These are phyloP conservation scores for Echinochloa phyllopogon DNA, from an alignment of 176 grass and related monocot genomes.

Conservation along the genomic window DNA sequence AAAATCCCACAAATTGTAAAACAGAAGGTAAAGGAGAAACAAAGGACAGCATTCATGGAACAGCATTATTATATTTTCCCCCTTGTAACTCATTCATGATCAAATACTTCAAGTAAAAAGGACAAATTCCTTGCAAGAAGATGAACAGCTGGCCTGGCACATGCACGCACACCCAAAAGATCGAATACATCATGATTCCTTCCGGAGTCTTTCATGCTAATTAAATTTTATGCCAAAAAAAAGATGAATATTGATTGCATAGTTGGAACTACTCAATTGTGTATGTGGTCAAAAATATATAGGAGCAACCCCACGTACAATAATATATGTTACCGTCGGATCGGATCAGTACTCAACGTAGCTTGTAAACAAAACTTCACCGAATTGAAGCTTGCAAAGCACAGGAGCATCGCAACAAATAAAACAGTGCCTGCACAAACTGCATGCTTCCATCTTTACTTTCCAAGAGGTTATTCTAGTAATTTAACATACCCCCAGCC, in stretches of 20 bases:
- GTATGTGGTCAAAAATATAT: not conserved
- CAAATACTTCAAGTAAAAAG: not conserved
- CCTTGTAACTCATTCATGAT: not conserved
- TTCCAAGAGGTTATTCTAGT: not conserved
- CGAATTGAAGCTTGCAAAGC: not conserved
- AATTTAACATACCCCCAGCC: not conserved
- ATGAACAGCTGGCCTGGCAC: not conserved
- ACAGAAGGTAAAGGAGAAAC: not conserved
- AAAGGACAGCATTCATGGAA: too few species aligned
- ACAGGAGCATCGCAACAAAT: not conserved
- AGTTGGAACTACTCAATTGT: not conserved
- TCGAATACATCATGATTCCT: not conserved
- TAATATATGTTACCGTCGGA: not conserved
- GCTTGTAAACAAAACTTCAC: not conserved
- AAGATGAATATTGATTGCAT: not conserved
- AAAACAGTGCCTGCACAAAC: not conserved
- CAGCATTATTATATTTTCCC: not conserved
- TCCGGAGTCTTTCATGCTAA: not conserved
- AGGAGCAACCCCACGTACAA: not conserved
- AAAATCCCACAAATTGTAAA: not conserved
- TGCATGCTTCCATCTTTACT: not conserved
- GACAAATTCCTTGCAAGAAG: not conserved
- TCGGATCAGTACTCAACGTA: not conserved
- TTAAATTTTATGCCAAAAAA: not conserved
- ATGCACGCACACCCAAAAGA: not conserved